Percentiles rank a stretch among this genome's conserved stretches.
These are phyloP conservation scores for Globisporangium carolinianum DNA, from an alignment of 352 stramenopile genomes.

Conservation along the genomic window DNA sequence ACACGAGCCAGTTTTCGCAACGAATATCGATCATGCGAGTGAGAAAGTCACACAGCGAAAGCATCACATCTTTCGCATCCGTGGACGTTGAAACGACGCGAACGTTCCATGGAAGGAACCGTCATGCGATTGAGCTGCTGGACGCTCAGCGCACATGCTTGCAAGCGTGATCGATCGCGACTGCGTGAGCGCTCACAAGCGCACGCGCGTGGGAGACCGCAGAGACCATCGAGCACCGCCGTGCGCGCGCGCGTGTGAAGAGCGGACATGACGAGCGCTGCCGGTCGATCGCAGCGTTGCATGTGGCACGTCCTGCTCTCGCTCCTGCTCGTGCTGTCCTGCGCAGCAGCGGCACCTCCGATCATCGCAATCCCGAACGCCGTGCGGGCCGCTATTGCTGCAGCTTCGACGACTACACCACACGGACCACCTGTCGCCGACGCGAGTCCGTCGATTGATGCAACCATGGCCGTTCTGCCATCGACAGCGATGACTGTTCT, in stretches of 20 bases:
- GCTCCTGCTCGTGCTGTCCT: background rate
- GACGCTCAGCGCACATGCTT: background rate
- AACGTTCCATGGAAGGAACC: constrained; percentile 6
- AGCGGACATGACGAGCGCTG: background rate
- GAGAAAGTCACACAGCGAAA: background rate
- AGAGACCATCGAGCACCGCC: too few species aligned
- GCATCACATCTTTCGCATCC: background rate
- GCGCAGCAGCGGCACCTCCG: too few species aligned
- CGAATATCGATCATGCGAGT: too few species aligned
- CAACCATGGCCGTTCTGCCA: too few species aligned
- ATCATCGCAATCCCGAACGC: background rate
- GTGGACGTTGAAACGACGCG: background rate
- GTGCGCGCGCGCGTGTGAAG: too few species aligned
- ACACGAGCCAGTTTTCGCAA: background rate
- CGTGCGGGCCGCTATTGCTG: too few species aligned
- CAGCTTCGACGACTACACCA: too few species aligned
- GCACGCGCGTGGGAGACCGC: background rate
- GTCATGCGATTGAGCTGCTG: background rate
- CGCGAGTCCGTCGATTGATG: too few species aligned
- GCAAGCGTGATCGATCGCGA: background rate
- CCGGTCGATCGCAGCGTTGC: background rate
- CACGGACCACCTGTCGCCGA: too few species aligned
- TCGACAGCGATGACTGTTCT: too few species aligned
- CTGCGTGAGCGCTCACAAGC: background rate
- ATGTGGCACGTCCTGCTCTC: background rate